Percentiles rank a stretch among this genome's conserved stretches.
Evolutionary conservation across 129 eudicot species (phyloP).

Genomic region (Chrysanthemum seticuspe): DNA sequence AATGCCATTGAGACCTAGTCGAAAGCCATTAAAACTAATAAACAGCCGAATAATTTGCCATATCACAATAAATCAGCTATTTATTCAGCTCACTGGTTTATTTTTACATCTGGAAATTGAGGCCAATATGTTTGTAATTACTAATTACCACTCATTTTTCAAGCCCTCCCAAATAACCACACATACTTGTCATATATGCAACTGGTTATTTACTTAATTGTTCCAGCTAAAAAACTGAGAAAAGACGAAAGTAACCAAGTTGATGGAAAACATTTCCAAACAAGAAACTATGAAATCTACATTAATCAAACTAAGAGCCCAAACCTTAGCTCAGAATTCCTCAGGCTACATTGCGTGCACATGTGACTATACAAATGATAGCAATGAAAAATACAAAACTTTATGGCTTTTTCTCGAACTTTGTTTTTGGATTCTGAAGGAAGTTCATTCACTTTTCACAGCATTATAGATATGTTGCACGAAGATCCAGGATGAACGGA

Average conservation of each 20-base stretch:
- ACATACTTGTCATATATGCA: no score
- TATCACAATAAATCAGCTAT: no score
- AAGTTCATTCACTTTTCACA: conserved; percentile 68
- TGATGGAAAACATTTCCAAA: not conserved
- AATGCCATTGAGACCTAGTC: no score
- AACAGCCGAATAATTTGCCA: no score
- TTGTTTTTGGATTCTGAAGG: not conserved
- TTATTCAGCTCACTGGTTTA: no score
- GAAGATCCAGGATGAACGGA: conserved; percentile 66
- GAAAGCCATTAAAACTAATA: no score
- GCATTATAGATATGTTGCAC: conserved; percentile 65
- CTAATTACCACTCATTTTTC: no score
- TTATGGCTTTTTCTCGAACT: not conserved
- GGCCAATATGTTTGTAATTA: no score
- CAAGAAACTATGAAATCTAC: not conserved
- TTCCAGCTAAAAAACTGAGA: no score
- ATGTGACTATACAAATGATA: not conserved
- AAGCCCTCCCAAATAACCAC: no score
- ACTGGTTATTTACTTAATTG: no score
- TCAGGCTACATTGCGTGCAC: conserved; percentile 1
- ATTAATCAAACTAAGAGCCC: not conserved
- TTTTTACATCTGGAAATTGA: no score
- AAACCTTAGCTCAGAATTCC: conserved; percentile 11
- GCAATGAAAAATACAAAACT: conserved; percentile 8
- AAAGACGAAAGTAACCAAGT: not conserved